Evolutionary conservation across 306 rosid genomes (phyloP).

Genomic region (Biancaea sappan): DNA sequence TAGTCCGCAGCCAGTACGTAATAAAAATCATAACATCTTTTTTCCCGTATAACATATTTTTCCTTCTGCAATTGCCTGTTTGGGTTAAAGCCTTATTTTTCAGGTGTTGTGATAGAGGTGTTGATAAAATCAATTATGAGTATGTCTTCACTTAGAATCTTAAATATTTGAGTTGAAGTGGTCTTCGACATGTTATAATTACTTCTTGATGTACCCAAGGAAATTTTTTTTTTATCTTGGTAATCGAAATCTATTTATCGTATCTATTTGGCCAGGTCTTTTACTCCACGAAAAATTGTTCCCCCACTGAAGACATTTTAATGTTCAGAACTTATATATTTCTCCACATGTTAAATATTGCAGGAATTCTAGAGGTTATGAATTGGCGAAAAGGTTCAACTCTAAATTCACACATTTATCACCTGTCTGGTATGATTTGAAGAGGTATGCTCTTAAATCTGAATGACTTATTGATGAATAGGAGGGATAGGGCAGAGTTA

Average conservation of each 20-base stretch:
- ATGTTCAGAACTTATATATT: not conserved
- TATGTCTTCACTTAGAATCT: not conserved
- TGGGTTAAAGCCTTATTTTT: not conserved
- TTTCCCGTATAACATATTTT: not conserved
- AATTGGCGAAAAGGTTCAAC: conserved; percentile 78
- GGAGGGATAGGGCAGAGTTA: conserved; percentile 24
- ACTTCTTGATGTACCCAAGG: not conserved
- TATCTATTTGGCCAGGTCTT: not conserved
- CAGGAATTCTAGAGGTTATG: conserved; percentile 96
- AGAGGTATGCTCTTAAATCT: conserved; percentile 61
- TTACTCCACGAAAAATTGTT: not conserved
- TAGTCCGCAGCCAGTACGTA: not conserved
- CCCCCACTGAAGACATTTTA: conserved; percentile 17
- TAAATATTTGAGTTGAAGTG: not conserved
- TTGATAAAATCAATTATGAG: not conserved
- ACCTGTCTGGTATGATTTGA: conserved; percentile 94
- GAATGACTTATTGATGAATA: conserved; percentile 10
- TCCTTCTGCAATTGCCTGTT: not conserved
- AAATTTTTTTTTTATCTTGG: conserved; percentile 16
- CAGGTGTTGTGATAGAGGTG: not conserved
- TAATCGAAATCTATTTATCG: conserved; percentile 3
- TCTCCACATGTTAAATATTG: conserved; percentile 27
- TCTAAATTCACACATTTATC: conserved; percentile 92
- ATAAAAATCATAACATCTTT: not conserved
- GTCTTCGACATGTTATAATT: not conserved